Evolutionary conservation across 495 filamentous ascomycete species (phyloP), one percentile per base, ranked within the genome.

Genomic region (Xylaria acuta): DNA sequence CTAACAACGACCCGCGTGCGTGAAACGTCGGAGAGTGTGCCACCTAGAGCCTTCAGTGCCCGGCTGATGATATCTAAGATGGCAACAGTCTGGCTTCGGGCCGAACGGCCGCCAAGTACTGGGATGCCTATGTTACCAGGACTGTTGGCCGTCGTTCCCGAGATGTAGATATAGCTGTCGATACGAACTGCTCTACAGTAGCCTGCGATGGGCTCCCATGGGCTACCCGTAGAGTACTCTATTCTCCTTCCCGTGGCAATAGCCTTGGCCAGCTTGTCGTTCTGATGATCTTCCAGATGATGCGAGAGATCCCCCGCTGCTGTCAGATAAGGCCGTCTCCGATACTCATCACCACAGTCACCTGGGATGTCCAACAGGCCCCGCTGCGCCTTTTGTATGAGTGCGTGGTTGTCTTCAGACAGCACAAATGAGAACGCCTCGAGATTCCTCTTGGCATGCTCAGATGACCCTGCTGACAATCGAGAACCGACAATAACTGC

Each of bases 331-430:
- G 74, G 74, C 47, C 59, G 60, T 16, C 76, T 67, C 47, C 81
- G 76, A 75, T 83, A 83, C 70, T 83, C 81, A 25, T 79, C 79
- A 67, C 81, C 81, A 66, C 81, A 83, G 64, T 83, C 81, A 25
- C 81, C 81, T 34, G 74, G 74, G 64, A 83, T 73, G 40, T 67
- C 74, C 18, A 65, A 32, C 32, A 82, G 69, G n/a, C 77, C 72
- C 16, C 41, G 49, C 67, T 78, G 76, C 22, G 74, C 74, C 38
- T 59, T 27, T 20, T 4, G 43, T 51, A 83, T 79, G 7, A 45
- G 34, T 20, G 56, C 70, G 38, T 75, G 59, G 47, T 83, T 80
- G 6, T 73, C 73, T 25, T 73, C 53, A 69, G 79, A 75, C 34
- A 83, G 60, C 38, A 12, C 66, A 64, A 79, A 79, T 3, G 75